phyloP scores from a whole-genome alignment of 495 filamentous ascomycete genomes.

The Friedmanniomyces endolithicus region DNA sequence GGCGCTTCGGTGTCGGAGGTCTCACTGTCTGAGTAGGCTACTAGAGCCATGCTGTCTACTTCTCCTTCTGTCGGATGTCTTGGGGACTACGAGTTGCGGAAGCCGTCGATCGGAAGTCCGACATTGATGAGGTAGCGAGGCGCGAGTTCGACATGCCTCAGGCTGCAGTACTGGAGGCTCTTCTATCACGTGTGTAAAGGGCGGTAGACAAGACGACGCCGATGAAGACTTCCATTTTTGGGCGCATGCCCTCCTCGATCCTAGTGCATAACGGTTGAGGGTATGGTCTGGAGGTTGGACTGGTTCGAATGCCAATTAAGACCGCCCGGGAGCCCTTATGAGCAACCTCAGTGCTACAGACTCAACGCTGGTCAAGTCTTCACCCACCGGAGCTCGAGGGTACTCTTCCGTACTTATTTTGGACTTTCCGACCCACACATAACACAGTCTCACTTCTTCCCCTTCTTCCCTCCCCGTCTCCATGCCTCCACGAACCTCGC shows the following conservation, averaged over 20 bases:
- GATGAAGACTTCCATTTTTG: not conserved
- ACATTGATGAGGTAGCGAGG: too few relatives aligned
- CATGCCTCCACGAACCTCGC: slow-evolving; percentile 55
- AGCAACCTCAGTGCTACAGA: too few relatives aligned
- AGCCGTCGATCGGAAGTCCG: too few relatives aligned
- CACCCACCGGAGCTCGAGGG: too few relatives aligned
- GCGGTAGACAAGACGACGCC: not conserved
- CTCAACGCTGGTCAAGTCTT: too few relatives aligned
- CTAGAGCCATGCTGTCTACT: slow-evolving; percentile 27
- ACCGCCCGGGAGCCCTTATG: too few relatives aligned
- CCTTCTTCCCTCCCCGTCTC: slow-evolving; percentile 18
- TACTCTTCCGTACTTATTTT: too few relatives aligned
- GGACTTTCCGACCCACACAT: too few relatives aligned
- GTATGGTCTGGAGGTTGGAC: too few relatives aligned
- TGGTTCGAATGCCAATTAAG: too few relatives aligned
- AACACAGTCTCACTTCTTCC: not conserved
- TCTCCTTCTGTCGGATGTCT: not conserved
- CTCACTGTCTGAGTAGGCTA: slow-evolving; percentile 58
- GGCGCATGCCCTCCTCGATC: not conserved
- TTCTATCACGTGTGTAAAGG: not conserved
- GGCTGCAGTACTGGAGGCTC: not conserved
- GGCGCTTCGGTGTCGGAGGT: slow-evolving; percentile 45
- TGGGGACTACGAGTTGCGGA: not conserved
- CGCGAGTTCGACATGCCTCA: too few relatives aligned
- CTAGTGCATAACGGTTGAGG: too few relatives aligned